These are phyloP conservation scores for Azolla pinnata DNA, from an alignment of 75 land plant genomes.

Conservation along the genomic window DNA sequence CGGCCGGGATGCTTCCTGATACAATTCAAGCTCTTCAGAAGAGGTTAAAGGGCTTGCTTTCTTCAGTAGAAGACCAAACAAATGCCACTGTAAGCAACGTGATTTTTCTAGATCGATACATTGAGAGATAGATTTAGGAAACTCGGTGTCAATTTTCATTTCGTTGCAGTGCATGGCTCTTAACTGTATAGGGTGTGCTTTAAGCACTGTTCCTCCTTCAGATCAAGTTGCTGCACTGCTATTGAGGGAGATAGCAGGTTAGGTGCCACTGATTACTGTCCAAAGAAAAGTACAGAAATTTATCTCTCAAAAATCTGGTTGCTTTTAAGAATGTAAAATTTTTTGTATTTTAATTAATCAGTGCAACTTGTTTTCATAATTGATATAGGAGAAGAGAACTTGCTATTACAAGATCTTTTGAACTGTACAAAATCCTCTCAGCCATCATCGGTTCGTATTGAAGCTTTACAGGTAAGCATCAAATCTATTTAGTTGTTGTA, in stretches of 20 bases:
- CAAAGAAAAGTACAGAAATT: conserved; percentile 2
- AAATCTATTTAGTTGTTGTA: neutral
- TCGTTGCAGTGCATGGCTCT: conserved; percentile 46
- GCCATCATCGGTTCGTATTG: conserved; percentile 22
- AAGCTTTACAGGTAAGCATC: conserved; percentile 26
- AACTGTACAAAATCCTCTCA: conserved; percentile 11
- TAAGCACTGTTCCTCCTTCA: conserved; percentile 65
- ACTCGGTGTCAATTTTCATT: too few species aligned
- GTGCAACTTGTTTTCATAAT: neutral
- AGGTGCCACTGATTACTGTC: too few species aligned
- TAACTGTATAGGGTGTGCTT: conserved; percentile 60
- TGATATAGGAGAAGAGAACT: neutral
- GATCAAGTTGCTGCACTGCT: conserved; percentile 47
- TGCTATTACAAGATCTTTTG: conserved; percentile 19
- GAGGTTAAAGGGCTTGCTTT: conserved; percentile 34
- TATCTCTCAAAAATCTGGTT: neutral
- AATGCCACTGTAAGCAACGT: conserved; percentile 37
- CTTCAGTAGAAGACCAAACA: conserved; percentile 36
- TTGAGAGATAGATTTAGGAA: too few species aligned
- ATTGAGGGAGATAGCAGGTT: conserved; percentile 24
- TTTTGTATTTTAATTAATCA: neutral
- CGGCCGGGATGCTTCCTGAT: conserved; percentile 53
- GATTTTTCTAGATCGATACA: conserved; percentile 4
- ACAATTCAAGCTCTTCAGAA: conserved; percentile 41
- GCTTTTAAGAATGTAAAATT: neutral